Evolutionary conservation across 2,329 filamentous ascomycete species (phyloP), one percentile per base, ranked within the genome.

Genomic region (Apiospora sp.): DNA sequence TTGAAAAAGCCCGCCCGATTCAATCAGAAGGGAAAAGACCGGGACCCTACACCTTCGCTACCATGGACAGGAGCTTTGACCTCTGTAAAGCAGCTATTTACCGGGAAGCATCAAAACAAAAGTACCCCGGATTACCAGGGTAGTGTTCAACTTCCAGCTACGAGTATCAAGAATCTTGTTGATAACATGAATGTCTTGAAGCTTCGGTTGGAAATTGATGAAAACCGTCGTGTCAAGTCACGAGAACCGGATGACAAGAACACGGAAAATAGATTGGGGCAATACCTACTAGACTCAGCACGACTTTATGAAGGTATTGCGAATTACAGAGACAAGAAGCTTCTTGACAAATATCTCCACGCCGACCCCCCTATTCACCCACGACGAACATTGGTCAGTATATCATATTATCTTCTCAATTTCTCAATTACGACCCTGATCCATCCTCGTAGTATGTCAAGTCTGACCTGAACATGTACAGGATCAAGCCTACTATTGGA

Each of bases 401-500:
- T 27, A 30, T 2, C 27, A 27, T 14, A 30, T 54, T 54, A 16
- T 54, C 4, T 24, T n/a, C 24, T 8, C n/a, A 30, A 30, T 30
- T 30, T 30, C 27, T 30, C 27, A 30, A 30, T 30, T 30, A 30
- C 27, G 27, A 30, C 27, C 27, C 27, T 30, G 27, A 30, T 51
- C 19, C 6, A 51, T 22, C 7, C 48, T 37, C 37, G 5, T 37
- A 10, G 37, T 37, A 37, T 37, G 37, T 10, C 8, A 37, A 37
- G 5, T 7, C 37, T 37, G 5, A 37, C 37, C 37, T 37, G 37
- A 37, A 30, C 27, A 4, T 30, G 27, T 30, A 54, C 24, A 58
- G 51, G 86, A 87, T 67, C 86, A 87, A 72, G 83, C 82, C 0
- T 86, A 85, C 72, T 83, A 83, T 58, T 82, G 82, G 79, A 83